Evolutionary conservation across 2,329 filamentous ascomycete species (phyloP).

Genomic region (Fusarium circinatum): DNA sequence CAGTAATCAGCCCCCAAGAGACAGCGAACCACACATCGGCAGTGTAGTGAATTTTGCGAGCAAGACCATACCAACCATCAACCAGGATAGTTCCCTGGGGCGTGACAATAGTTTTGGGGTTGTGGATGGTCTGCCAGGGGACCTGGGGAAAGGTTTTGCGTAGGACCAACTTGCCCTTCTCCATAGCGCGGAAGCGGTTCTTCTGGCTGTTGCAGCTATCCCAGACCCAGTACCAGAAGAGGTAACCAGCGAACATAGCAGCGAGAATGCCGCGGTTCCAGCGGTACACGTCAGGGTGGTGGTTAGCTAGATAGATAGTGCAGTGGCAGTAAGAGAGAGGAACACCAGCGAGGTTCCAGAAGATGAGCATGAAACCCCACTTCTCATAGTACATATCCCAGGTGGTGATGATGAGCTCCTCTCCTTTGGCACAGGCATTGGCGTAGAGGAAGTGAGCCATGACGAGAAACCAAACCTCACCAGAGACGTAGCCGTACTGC

Average conservation of each 20-base stretch:
- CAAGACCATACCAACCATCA: slow-evolving; percentile 85
- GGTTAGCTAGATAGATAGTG: slow-evolving; percentile 88
- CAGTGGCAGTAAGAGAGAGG: slow-evolving; percentile 94
- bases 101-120: slow-evolving; percentile 81
- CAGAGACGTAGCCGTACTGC: slow-evolving; percentile 83
- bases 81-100: slow-evolving; percentile 79
- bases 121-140: slow-evolving; percentile 85
- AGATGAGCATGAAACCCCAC: slow-evolving; percentile 97
- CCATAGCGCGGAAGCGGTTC: slow-evolving; percentile 86
- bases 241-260: slow-evolving; percentile 74
- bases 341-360: slow-evolving; percentile 95
- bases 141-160: slow-evolving; percentile 89
- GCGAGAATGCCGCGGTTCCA: slow-evolving; percentile 77
- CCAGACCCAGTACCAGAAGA: slow-evolving; percentile 91
- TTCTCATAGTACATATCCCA: slow-evolving; percentile 99
- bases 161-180: slow-evolving; percentile 75
- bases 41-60: slow-evolving; percentile 70
- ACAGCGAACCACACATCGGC: slow-evolving; percentile 61
- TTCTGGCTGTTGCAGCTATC: slow-evolving; percentile 94
- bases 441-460: slow-evolving; percentile 94
- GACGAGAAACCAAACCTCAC: slow-evolving; percentile 84
- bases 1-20: slow-evolving; percentile 63
- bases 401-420: slow-evolving; percentile 88
- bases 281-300: slow-evolving; percentile 78
- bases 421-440: slow-evolving; percentile 91